Base-by-base conservation (phyloP, 768 basidiomycete species). In the Xanthoconium stramineum region DNA sequence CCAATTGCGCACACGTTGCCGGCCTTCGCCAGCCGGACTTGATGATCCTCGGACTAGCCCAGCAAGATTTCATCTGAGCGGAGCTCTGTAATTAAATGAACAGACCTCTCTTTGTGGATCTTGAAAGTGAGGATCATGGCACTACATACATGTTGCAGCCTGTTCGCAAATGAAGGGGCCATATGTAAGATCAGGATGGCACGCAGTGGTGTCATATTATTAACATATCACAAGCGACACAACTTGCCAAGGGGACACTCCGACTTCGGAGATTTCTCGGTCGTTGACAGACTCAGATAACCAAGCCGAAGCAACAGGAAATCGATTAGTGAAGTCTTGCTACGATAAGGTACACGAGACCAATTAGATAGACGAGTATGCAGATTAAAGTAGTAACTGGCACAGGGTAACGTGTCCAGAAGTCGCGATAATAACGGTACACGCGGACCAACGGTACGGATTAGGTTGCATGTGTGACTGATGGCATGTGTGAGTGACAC, bases 1-100 rank as follows among this genome's bases (percentile, higher is more conserved):
- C 42, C 58, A 63, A 24, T 57, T 50, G 56, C 52, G 47, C 39
- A 69, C 67, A 63, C 61, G 65, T 69, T 63, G 62, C 56, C 62
- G 57, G 56, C 54, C 50, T 61, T 55, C 55, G 52, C 60, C 61
- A 57, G 40, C 56, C 65, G 67, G 65, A 60, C 67, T 65, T 71
- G 67, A n/a, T n/a, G n/a, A 69, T 69, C 69, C 69, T 69, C 69
- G 69, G 69, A 58, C 61, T 68, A 54, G 61, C 55, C 66, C 67
- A 65, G 51, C 57, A 59, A 62, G 56, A 66, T 69, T 66, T 58
- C 66, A 69, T 69, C 52, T 69, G 59, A 43, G 58, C 65, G 69
- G 69, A 69, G 60, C 67, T 68, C 53, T 68, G 55, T 50, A 56
- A 50, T 58, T 51, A 62, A 69, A 69, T 69, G 65, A 67, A 64